Evolutionary conservation across 495 filamentous ascomycete genomes (phyloP), one percentile per base, ranked within the genome.

Genomic region (Halenospora varia): DNA sequence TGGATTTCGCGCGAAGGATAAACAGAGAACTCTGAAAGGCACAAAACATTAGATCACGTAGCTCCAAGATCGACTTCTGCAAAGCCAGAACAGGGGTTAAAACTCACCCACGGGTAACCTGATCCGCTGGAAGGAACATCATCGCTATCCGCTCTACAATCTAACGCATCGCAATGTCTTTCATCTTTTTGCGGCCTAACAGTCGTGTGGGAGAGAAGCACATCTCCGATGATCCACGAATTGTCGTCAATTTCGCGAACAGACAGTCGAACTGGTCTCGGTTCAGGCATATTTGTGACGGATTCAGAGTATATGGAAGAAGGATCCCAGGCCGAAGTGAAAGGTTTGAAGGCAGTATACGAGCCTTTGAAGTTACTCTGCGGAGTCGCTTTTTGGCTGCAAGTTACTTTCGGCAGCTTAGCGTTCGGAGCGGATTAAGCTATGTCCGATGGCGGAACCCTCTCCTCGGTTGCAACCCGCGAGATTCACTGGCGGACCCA

Each of bases 171-270:
- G n/a, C n/a, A n/a, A n/a, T n/a, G n/a, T n/a, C n/a, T n/a, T n/a
- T n/a, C n/a, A n/a, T n/a, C n/a, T n/a, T n/a, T n/a, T n/a, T n/a
- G n/a, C 29, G 29, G 29, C 29, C 29, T 35, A 35, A 35, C 13
- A 35, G 29, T 35, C 29, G 29, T 35, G 13, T 35, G 13, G 29
- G 29, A 35, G 29, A 35, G 29, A 35, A 35, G 29, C 29, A 35
- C 13, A 35, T 35, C 29, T 50, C 47, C 47, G 47, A 50, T 50
- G 47, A 50, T 50, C 47, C 20, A 50, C 20, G 24, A 50, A 50
- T 50, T 50, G 20, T 50, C 47, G 47, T 50, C 47, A 50, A 50
- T 50, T 50, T 50, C 47, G 47, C 47, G 47, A 50, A 50, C 47
- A 10, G 47, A 50, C 47, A 22, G 20, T 50, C 47, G 47, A 50